Evolutionary conservation across 495 filamentous ascomycete species (phyloP), one percentile per base, ranked within the genome.

Genomic region (Acidiella bohemica): DNA sequence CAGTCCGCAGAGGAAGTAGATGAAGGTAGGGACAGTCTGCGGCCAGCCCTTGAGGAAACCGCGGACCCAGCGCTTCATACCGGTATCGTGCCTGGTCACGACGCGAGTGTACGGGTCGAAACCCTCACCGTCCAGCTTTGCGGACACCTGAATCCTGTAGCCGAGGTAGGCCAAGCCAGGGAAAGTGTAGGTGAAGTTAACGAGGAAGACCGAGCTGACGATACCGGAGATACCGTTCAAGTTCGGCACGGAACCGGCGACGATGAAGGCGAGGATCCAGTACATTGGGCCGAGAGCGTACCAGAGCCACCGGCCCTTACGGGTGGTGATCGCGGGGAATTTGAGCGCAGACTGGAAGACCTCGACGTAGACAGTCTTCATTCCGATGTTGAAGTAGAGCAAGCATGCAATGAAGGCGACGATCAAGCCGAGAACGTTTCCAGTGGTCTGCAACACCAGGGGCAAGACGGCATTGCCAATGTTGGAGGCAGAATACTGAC

Each of bases 131-230:
- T 49, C 34, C 4, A 46, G 46, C 24, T 67, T 63, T 14, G 67
- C 54, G 25, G 64, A 59, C 36, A 57, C 57, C 46, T 67, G 56
- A 31, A 66, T 57, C 36, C 59, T 57, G 46, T 59, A 67, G 17
- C 63, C 62, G 9, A 74, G 44, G 1, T 54, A 55, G 28, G 71
- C 53, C 2, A 72, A 28, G 1, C 65, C 59, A 7, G 67, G 68
- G 44, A 72, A 60, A 7, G 62, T 66, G 42, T 70, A 73, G 16
- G 63, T 67, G 43, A 71, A 61, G 13, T 69, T 63, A 32, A 73
- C 41, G 25, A 71, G 64, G 54, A 64, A 69, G 2, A 64, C 49
- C n/a, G 67, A 67, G 3, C 60, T 63, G 12, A 71, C 59, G 5
- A 72, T 57, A 26, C 55, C 55, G 24, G 53, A 55, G 31, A 51